These are phyloP conservation scores for Mitosporidium daphniae DNA, from an alignment of 371 early-diverging fungal species.

Conservation along the genomic window DNA sequence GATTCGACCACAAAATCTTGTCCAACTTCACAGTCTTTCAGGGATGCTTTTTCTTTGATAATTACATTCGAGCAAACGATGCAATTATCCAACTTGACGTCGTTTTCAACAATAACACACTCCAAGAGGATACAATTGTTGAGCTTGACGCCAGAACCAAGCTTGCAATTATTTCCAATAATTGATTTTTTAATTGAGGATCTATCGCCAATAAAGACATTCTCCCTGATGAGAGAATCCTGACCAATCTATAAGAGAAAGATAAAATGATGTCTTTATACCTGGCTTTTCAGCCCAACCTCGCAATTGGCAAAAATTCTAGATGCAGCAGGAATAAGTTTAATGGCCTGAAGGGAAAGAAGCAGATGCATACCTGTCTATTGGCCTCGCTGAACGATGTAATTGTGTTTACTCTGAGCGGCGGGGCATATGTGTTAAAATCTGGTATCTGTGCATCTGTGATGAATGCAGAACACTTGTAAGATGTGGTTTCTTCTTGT, in stretches of 20 bases:
- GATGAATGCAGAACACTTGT: no score
- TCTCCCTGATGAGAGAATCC: constrained; percentile 54
- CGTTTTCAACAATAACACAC: constrained; percentile 43
- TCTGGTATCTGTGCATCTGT: no score
- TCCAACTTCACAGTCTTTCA: constrained; percentile 68
- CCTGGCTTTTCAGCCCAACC: constrained; percentile 21
- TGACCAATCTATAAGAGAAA: no score
- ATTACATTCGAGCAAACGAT: constrained; percentile 39
- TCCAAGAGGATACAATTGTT: constrained; percentile 67
- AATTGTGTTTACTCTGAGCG: no score
- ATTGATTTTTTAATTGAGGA: constrained; percentile 55
- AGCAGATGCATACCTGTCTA: constrained; percentile 31
- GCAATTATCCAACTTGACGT: constrained; percentile 50
- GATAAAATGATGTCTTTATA: no score
- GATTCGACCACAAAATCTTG: constrained; percentile 11
- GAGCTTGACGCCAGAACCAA: constrained; percentile 73
- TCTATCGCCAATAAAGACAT: constrained; percentile 45
- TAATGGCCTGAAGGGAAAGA: no score
- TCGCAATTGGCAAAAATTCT: constrained; percentile 20
- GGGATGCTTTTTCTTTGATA: constrained; percentile 22
- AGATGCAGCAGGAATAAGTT: no score
- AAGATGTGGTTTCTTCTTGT: no score
- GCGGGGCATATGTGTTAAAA: no score
- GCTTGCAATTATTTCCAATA: constrained; percentile 47
- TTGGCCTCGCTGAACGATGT: constrained; percentile 40